Evolutionary conservation across 2,329 filamentous ascomycete species (phyloP), one percentile per base, ranked within the genome.

Genomic region (Ceratocystis papillata): DNA sequence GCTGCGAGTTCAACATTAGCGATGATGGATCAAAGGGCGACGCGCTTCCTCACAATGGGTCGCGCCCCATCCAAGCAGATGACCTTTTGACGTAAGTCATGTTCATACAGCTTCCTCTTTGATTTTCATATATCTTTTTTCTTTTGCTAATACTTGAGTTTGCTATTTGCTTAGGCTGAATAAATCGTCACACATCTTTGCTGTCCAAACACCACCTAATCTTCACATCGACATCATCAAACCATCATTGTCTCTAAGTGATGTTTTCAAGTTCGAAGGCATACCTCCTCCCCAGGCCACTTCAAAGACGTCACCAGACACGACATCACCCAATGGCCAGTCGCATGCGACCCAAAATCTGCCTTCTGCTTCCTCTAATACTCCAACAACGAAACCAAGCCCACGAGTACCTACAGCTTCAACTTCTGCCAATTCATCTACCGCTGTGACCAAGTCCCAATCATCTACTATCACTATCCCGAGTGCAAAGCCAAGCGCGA

Each of bases 11-110:
- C 63, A 65, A 59, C 45, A 57, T 64, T 45, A 65, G 63, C 50
- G 46, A 67, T 48, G 66, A 65, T 62, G 61, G 64, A 28, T 63
- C 66, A 37, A 67, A 67, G 63, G 55, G 33, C 46, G 62, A 67
- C 66, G 66, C 66, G 66, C 66, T 65, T 55, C 66, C 66, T 17
- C 66, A 67, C 63, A 67, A 67, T 28, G 66, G 66, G 41, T 67
- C 63, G 59, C 63, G 66, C 28, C 66, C 66, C 25, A 67, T 67
- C 45, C 66, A 67, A 59, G 66, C 66, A 17, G 66, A 67, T 25
- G 66, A 67, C 50, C 59, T 67, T 10, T 65, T 67, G 25, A 67
- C 66, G 66, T 67, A 67, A 46, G 66, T 65, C 12, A n/a, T n/a
- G 33, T 41, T 8, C 12, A 17, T 41, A 10, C 17, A 25, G 1